phyloP scores from a whole-genome alignment of 2,329 filamentous ascomycete genomes.

The Alternaria gaisen region DNA sequence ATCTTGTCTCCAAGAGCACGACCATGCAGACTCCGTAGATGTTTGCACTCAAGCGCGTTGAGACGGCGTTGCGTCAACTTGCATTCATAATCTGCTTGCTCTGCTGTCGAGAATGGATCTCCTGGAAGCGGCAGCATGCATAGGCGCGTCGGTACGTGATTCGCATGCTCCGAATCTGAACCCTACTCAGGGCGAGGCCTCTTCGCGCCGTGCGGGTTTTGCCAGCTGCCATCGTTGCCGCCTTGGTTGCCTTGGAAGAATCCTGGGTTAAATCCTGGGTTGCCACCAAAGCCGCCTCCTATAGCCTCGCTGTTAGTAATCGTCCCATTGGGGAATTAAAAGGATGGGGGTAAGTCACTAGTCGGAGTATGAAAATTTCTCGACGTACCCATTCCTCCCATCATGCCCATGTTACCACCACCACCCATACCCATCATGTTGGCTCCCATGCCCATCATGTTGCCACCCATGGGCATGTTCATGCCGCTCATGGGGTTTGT shows the following conservation, averaged over 20 bases:
- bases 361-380: conserved; percentile 8
- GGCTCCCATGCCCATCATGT: conserved; percentile 53
- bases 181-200: conserved; percentile 74
- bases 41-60: conserved; percentile 6
- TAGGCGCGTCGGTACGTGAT: background rate
- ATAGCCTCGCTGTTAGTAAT: conserved; percentile 19
- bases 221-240: conserved; percentile 69
- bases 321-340: background rate
- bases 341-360: conserved; percentile 7
- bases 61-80: background rate
- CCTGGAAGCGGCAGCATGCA: background rate
- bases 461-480: conserved; percentile 51
- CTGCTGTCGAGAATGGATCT: background rate
- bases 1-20: background rate
- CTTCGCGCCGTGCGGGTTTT: conserved; percentile 82
- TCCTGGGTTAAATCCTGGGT: conserved; percentile 76
- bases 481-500: conserved; percentile 46
- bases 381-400: conserved; percentile 45
- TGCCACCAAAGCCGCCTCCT: conserved; percentile 65
- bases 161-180: background rate
- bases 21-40: background rate
- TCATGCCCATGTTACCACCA: conserved; percentile 45
- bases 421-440: conserved; percentile 47
- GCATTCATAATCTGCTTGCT: background rate
- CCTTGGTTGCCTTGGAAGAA: conserved; percentile 69